Percentiles rank a stretch among this genome's conserved stretches.
phyloP scores from a whole-genome alignment of 192 early-diverging fungal genomes.

The Piromyces finnis region DNA sequence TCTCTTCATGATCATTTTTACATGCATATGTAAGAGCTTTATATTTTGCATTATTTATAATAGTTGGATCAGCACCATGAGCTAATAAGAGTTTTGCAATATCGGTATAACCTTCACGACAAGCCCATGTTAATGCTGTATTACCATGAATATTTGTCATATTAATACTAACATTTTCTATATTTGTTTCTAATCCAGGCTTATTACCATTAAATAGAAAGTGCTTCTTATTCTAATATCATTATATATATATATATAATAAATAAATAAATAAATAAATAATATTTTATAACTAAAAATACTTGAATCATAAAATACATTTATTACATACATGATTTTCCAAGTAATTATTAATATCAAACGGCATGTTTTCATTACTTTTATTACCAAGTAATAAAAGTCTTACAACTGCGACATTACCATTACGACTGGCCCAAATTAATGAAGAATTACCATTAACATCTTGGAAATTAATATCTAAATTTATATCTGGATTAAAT shows the following conservation, averaged over 20 bases:
- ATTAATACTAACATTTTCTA: background rate
- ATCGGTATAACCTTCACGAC: background rate
- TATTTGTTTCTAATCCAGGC: background rate
- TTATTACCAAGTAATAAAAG: background rate
- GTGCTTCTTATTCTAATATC: background rate
- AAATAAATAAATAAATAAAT: too few species aligned
- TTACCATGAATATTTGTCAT: background rate
- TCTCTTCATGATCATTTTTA: background rate
- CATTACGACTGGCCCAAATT: background rate
- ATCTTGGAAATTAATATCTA: background rate
- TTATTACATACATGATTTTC: background rate
- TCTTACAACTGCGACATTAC: background rate
- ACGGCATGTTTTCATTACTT: background rate
- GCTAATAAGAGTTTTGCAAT: background rate
- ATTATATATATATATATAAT: too few species aligned
- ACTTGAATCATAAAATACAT: too few species aligned
- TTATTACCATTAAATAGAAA: background rate
- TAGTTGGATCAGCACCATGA: slow-evolving; percentile 47
- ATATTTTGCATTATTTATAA: slow-evolving; percentile 22
- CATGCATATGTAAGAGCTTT: background rate
- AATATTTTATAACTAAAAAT: too few species aligned
- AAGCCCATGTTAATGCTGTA: background rate
- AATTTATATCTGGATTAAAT: background rate
- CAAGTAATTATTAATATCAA: background rate
- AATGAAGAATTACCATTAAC: background rate